These are phyloP conservation scores for Crithidia acanthocephali DNA, from an alignment of 208 protist species.

Conservation along the genomic window DNA sequence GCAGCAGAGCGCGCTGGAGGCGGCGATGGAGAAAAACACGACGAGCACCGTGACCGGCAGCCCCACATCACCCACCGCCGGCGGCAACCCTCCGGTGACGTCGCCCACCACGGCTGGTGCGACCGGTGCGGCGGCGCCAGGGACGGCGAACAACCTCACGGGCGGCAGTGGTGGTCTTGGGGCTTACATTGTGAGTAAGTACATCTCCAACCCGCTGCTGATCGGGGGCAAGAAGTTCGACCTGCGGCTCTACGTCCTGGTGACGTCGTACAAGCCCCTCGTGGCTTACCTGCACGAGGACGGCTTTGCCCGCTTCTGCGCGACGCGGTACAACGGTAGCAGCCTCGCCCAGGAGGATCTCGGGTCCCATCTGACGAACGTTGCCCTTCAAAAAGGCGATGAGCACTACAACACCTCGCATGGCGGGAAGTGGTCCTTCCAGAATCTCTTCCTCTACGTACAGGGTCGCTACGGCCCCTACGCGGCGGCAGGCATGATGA, in stretches of 20 bases:
- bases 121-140: background rate
- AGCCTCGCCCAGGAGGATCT: constrained; percentile 74
- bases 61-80: constrained; percentile 6
- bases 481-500: constrained; percentile 74
- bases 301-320: constrained; percentile 96
- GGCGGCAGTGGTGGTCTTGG: constrained; percentile 29
- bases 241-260: constrained; percentile 97
- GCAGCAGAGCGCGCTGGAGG: constrained; percentile 4
- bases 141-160: background rate
- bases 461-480: constrained; percentile 76
- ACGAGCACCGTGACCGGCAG: background rate
- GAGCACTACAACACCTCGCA: constrained; percentile 94
- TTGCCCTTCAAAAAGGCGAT: constrained; percentile 95
- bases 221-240: constrained; percentile 98
- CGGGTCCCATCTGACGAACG: constrained; percentile 97
- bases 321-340: constrained; percentile 81
- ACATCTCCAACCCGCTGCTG: constrained; percentile 96
- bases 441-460: constrained; percentile 89
- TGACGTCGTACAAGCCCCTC: constrained; percentile 93
- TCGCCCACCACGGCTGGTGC: background rate
- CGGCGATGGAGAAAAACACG: constrained; percentile 13
- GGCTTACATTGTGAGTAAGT: constrained; percentile 93
- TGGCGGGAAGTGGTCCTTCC: constrained; percentile 95
- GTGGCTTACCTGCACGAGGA: constrained; percentile 92
- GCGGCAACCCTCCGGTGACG: background rate